Conservation (phyloP, 371 early-diverging fungal genomes). For the Basidiobolus meristosporus region DNA sequence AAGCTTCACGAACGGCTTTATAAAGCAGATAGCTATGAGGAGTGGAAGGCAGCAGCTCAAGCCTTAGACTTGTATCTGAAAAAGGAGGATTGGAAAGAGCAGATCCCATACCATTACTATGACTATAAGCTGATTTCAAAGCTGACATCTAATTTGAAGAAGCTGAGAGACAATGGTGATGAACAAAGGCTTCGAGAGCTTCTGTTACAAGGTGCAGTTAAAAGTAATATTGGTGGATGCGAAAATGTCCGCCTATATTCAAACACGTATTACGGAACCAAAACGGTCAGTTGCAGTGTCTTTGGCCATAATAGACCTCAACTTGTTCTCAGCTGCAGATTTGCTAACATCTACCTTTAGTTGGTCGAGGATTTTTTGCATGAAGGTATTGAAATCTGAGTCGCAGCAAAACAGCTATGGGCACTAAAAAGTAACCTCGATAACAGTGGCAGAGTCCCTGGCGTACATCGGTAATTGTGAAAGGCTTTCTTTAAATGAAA, state of each 20-base stretch:
- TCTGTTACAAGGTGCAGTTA: slow-evolving; percentile 41
- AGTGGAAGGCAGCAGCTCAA: slow-evolving; percentile 49
- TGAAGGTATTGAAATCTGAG: slow-evolving; percentile 5
- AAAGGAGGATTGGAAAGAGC: slow-evolving; percentile 51
- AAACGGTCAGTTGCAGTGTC: slow-evolving; percentile 15
- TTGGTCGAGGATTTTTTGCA: not conserved
- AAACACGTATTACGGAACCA: slow-evolving; percentile 59
- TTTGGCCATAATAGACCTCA: not conserved
- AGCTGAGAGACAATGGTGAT: slow-evolving; percentile 1
- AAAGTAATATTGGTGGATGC: slow-evolving; percentile 61
- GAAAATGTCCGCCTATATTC: slow-evolving; percentile 59
- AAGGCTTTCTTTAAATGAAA: slow-evolving; percentile 25
- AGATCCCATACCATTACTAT: slow-evolving; percentile 36
- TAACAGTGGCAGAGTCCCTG: slow-evolving; percentile 34
- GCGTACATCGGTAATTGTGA: slow-evolving; percentile 28
- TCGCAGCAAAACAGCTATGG: slow-evolving; percentile 6
- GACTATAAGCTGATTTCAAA: slow-evolving; percentile 46
- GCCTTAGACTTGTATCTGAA: slow-evolving; percentile 43
- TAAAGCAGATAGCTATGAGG: slow-evolving; percentile 31
- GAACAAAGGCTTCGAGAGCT: slow-evolving; percentile 1
- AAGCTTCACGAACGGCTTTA: slow-evolving; percentile 22
- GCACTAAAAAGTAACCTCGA: not conserved
- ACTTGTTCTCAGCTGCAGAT: too few species aligned
- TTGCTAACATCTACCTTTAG: too few species aligned
- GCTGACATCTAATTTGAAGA: slow-evolving; percentile 19